Evolutionary conservation across 768 basidiomycete genomes (phyloP), one percentile per base, ranked within the genome.

Genomic region (Lactarius hengduanensis): DNA sequence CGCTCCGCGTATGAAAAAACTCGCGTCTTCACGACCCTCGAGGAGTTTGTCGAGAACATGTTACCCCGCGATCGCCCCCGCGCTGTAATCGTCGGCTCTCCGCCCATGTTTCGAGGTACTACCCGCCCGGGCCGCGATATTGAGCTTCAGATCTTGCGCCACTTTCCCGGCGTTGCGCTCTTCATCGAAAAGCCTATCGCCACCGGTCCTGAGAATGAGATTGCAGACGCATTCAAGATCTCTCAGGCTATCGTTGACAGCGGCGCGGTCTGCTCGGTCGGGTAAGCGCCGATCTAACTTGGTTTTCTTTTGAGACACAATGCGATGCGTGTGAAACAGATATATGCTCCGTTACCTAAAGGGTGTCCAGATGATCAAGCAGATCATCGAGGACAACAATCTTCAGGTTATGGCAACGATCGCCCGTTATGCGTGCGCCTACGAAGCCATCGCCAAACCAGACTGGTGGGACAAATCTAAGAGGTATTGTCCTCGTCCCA

Each of bases 401-500:
- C 83, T 99, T 65, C 90, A 90, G 26, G 95, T 99, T 60, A 98
- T 98, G 96, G 84, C 90, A 56, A 98, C 96, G 41, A 88, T 96
- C 71, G 96, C 95, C 9, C 90, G 96, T 65, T 99, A 98, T 78
- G 94, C 93, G 13, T 89, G 89, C 72, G 92, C 92, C 47, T 96
- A 94, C 72, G 84, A 91, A 75, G 77, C 84, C 28, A 92, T 91
- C 65, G 83, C 84, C 13, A 93, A 94, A 77, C 84, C 83, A 3
- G 90, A 94, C 69, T 96, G 94, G 94, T 96, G 94, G 94, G 88
- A 94, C 81, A 95, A 94, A 78, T 85, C 89, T 28, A 91, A 86
- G 80, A 92, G 89, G 87, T 86, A 60, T 8, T 62, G n/a, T n/a
- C 20, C 10, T 61, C 43, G 20, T 5, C 56, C 50, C n/a, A 26